A percentile compares a stretch with the other conserved stretches of the same genome.
These are phyloP conservation scores for Mycena sp. DNA, from an alignment of 1,284 basidiomycete genomes.

Conservation along the genomic window DNA sequence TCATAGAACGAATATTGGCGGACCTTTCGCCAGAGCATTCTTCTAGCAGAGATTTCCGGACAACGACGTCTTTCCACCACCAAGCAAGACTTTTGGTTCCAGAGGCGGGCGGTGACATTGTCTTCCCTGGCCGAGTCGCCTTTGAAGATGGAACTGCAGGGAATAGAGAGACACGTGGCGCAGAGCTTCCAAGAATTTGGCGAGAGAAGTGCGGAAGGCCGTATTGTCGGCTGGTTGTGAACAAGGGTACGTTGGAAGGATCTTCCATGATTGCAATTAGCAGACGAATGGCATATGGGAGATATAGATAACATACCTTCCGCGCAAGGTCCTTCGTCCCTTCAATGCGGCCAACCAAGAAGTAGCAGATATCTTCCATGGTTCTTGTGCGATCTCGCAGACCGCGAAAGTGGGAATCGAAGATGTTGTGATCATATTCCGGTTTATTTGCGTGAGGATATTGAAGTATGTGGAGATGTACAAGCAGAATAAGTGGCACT, in stretches of 20 bases:
- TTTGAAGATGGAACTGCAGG: too few species aligned
- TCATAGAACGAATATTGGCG: slow-evolving; percentile 13
- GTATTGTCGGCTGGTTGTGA: slow-evolving; percentile 56
- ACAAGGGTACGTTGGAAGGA: slow-evolving; percentile 60
- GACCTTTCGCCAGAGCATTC: slow-evolving; percentile 65
- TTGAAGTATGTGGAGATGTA: slow-evolving; percentile 60
- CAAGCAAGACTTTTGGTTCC: slow-evolving; percentile 34
- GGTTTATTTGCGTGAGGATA: slow-evolving; percentile 47
- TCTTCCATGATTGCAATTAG: slow-evolving; percentile 39
- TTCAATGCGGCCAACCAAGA: slow-evolving; percentile 56
- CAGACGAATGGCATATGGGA: neutral
- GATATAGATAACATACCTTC: slow-evolving; percentile 40
- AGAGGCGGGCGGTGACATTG: neutral
- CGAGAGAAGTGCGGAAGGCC: slow-evolving; percentile 57
- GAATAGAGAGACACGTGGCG: too few species aligned
- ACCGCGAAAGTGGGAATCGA: slow-evolving; percentile 52
- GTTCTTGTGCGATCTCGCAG: slow-evolving; percentile 58
- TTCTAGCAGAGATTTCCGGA: slow-evolving; percentile 61
- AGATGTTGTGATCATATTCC: slow-evolving; percentile 58
- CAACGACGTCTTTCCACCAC: slow-evolving; percentile 64
- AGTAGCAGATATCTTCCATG: slow-evolving; percentile 62
- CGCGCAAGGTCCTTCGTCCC: slow-evolving; percentile 44
- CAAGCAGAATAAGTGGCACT: slow-evolving; percentile 50
- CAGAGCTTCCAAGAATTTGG: slow-evolving; percentile 58
- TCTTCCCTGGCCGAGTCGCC: too few species aligned